Percentiles rank a stretch among this genome's conserved stretches.
Evolutionary conservation across 2,329 filamentous ascomycete species (phyloP).

Genomic region (Cladosporium sp.): DNA sequence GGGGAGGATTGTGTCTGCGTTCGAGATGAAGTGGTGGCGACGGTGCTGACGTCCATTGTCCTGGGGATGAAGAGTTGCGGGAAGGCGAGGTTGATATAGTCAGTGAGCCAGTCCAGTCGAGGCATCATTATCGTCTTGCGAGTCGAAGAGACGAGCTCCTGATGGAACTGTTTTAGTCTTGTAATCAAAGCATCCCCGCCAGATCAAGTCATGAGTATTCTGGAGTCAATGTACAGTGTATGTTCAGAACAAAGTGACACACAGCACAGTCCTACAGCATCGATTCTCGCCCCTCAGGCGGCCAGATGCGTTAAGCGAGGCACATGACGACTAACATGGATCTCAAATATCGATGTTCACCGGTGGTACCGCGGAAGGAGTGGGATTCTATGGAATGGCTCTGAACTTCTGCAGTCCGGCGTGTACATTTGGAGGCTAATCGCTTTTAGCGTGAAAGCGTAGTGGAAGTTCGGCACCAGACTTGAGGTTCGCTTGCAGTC

Average conservation of each 20-base stretch:
- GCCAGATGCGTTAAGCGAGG: background rate
- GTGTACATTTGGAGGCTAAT: background rate
- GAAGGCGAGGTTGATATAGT: background rate
- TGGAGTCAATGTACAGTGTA: background rate
- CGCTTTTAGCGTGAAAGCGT: background rate
- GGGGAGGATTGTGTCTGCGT: too few relatives aligned
- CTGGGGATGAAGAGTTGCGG: background rate
- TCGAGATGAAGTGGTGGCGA: too few relatives aligned
- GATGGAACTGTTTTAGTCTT: too few relatives aligned
- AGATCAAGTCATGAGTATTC: too few relatives aligned
- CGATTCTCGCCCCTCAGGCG: background rate
- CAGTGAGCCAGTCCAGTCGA: background rate
- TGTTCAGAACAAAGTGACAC: background rate
- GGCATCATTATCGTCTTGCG: too few relatives aligned
- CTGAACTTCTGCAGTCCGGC: background rate
- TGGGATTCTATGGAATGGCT: background rate
- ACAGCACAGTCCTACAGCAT: background rate
- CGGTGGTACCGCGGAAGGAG: conserved; percentile 6
- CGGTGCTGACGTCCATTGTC: background rate
- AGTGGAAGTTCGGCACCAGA: background rate
- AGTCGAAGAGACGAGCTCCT: too few relatives aligned
- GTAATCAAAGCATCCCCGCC: too few relatives aligned
- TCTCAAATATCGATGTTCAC: background rate
- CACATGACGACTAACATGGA: background rate
- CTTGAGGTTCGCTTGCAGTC: background rate